Evolutionary conservation across 257 asterid genomes (phyloP), one percentile per base, ranked within the genome.

Genomic region (Apocynum venetum): DNA sequence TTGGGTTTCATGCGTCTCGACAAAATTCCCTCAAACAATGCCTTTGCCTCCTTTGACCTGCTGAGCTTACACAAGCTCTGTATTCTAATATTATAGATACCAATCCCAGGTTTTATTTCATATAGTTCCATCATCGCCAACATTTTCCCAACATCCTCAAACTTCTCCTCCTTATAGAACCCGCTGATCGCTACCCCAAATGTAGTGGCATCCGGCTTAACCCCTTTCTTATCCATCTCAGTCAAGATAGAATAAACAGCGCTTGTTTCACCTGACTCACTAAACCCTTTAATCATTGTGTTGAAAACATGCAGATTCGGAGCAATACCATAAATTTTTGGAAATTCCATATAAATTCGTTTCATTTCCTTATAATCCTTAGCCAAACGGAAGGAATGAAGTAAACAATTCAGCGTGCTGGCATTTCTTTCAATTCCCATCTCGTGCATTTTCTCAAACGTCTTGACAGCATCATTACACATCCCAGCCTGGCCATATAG

Each of bases 401-500:
- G 72, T 83, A 96, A 57, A 0, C 97, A 81, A 81, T 96, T 93
- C 77, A 96, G 71, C 2, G 97, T 82, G 66, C 86, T 86, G 53
- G 80, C 87, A 55, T 78, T 89, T 53, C 94, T 70, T 25, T 84
- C 76, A 25, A 90, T 13, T 0, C 96, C 92, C 83, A 87, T 46
- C 2, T 76, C 80, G 64, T 82, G 88, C 96, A 93, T 85, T 87
- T 83, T 82, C 55, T 95, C 96, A 78, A 95, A 93, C 81, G 91
- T 81, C 66, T 79, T 84, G 14, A 86, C 25, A 0, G 99, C 97
- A 25, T 95, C 90, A 4, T 40, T 7, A 40, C 83, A 41, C 48
- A 95, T 81, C 6, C 96, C 97, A 12, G 89, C 96, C 67, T 88
- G 90, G 40, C 97, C 99, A 56, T 93, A 95, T 4, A 93, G 78